Evolutionary conservation across 805 yeast species (phyloP).

Genomic region (Clavispora santaluciae): DNA sequence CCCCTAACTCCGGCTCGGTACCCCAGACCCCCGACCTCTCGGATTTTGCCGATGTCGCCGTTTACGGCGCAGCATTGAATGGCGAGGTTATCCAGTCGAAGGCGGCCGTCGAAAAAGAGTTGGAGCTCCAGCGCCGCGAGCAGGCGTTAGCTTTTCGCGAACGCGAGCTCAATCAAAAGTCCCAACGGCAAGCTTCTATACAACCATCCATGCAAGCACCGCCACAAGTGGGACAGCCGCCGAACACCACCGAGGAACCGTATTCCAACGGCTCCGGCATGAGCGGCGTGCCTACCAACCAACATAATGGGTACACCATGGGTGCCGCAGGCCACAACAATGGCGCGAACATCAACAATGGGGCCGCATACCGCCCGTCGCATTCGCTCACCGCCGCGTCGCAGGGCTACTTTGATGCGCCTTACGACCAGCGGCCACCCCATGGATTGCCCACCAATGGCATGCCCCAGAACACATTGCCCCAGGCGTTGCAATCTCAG

Average conservation of each 20-base stretch:
- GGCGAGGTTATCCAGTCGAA: slow-evolving; percentile 16
- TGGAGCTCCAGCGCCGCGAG: slow-evolving; percentile 24
- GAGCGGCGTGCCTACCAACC: too few relatives aligned
- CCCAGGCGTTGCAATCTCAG: slow-evolving; percentile 22
- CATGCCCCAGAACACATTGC: slow-evolving; percentile 19
- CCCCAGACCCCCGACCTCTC: slow-evolving; percentile 22
- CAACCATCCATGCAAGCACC: not conserved
- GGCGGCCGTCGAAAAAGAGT: slow-evolving; percentile 13
- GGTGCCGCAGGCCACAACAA: too few relatives aligned
- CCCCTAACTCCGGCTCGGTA: too few relatives aligned
- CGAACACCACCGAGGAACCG: too few relatives aligned
- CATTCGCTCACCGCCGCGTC: slow-evolving; percentile 9
- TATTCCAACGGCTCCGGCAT: not conserved
- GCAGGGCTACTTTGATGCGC: not conserved
- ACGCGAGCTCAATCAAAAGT: slow-evolving; percentile 6
- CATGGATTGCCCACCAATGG: slow-evolving; percentile 31
- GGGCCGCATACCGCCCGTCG: slow-evolving; percentile 4
- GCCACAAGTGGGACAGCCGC: not conserved
- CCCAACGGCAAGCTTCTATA: not conserved
- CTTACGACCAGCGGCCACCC: slow-evolving; percentile 26
- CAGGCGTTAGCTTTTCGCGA: slow-evolving; percentile 19
- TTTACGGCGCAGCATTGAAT: slow-evolving; percentile 32
- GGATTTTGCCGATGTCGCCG: slow-evolving; percentile 35
- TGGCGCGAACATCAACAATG: not conserved
- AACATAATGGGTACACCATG: too few relatives aligned